These are phyloP conservation scores for Cydonia oblonga DNA, from an alignment of 331 rosid genomes.

Conservation along the genomic window DNA sequence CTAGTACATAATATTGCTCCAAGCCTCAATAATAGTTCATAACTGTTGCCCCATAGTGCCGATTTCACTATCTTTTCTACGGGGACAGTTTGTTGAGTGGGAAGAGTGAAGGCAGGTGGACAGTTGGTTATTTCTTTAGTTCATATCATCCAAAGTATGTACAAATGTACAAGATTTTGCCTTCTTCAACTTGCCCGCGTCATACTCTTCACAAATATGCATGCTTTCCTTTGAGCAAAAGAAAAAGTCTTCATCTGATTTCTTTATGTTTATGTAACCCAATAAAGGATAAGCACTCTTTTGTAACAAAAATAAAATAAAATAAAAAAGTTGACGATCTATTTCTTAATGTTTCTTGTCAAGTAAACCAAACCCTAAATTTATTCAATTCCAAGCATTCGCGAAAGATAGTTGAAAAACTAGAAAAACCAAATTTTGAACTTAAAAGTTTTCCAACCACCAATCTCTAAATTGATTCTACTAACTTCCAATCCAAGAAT, in stretches of 20 bases:
- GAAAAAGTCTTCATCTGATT: background rate
- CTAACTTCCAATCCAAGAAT: background rate
- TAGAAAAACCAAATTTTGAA: background rate
- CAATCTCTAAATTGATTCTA: background rate
- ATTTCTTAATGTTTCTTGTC: background rate
- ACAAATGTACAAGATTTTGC: conserved; percentile 1
- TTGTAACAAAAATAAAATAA: too few species aligned
- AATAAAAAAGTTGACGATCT: background rate
- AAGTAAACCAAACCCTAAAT: background rate
- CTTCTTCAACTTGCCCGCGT: conserved; percentile 21
- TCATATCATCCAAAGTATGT: background rate
- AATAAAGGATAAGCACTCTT: too few species aligned
- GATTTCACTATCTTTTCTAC: background rate
- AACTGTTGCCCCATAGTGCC: background rate
- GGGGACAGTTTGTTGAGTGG: background rate
- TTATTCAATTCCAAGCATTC: background rate
- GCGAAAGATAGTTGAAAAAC: background rate
- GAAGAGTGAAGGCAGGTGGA: background rate
- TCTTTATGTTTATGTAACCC: background rate
- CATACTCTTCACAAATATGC: background rate
- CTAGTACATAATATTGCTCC: background rate
- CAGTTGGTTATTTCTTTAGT: background rate
- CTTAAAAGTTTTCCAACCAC: background rate
- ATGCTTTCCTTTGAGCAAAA: background rate
- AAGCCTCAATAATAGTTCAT: background rate